Percentiles rank a stretch among this genome's conserved stretches.
These are phyloP conservation scores for Mucor ambiguus DNA, from an alignment of 371 early-diverging fungal species.

Conservation along the genomic window DNA sequence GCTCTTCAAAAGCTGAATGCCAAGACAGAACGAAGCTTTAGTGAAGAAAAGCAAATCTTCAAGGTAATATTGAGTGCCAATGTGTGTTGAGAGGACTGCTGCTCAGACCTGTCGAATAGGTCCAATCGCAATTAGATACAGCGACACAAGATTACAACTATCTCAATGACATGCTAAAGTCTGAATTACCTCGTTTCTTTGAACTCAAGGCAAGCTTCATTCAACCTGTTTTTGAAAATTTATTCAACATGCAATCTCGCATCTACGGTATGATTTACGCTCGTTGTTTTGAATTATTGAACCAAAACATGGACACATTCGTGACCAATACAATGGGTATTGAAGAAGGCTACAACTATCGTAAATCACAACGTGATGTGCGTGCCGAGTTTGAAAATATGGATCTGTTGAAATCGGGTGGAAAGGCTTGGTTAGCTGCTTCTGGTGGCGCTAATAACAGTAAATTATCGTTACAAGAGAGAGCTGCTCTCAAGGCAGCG, in stretches of 20 bases:
- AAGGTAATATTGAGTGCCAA: too few relatives aligned
- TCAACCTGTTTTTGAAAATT: constrained; percentile 71
- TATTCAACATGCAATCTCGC: constrained; percentile 69
- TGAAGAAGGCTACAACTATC: constrained; percentile 32
- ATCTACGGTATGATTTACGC: constrained; percentile 59
- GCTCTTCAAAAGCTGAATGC: constrained; percentile 67
- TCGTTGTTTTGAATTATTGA: constrained; percentile 47
- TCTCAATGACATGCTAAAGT: constrained; percentile 65
- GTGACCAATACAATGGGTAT: constrained; percentile 36
- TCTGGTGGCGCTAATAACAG: constrained; percentile 37
- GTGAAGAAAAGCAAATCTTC: constrained; percentile 75
- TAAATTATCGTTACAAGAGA: constrained; percentile 34
- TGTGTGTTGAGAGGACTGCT: too few relatives aligned
- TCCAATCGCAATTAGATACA: constrained; percentile 63
- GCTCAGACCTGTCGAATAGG: constrained; percentile 27
- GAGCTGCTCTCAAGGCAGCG: constrained; percentile 23
- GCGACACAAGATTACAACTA: constrained; percentile 75
- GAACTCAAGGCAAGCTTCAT: constrained; percentile 58
- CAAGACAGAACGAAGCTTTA: constrained; percentile 66
- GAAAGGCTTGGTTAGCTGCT: constrained; percentile 43
- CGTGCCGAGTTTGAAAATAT: constrained; percentile 37
- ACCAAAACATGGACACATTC: constrained; percentile 33
- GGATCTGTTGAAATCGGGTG: constrained; percentile 41
- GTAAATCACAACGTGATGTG: constrained; percentile 29
- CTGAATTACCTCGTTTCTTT: constrained; percentile 69